Evolutionary conservation across 2,329 filamentous ascomycete genomes (phyloP), one percentile per base, ranked within the genome.

Genomic region (Colletotrichum tropicale): DNA sequence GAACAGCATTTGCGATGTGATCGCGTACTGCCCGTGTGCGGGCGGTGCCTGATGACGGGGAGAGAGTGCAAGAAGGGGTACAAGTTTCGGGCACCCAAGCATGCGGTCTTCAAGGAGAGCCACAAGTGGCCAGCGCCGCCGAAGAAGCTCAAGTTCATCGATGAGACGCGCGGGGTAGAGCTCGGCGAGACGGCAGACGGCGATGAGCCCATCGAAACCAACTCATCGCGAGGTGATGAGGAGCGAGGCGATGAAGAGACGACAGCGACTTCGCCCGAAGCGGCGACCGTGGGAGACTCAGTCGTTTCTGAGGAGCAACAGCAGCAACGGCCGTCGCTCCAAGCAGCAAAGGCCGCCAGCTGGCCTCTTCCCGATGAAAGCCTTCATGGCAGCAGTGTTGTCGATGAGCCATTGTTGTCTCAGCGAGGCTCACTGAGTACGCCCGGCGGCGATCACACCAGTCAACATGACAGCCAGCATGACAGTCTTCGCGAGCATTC

Each of bases 1-100:
- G 85, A 87, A 74, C 85, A 88, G 78, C 87, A 88, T 78, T 79
- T 88, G 18, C 87, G 86, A 82, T 89, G 87, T 86, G 67, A 78
- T 32, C 77, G 77, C 56, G 68, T 71, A 10, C 69, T 78, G 16
- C 77, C 77, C 58, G 26, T 75, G 21, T 78, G 77, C 38, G 76
- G 75, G 28, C 77, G 75, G 12, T 78, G 77, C 30, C 30, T 75
- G 66, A 66, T 75, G 67, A 77, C 71, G 15, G 72, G 75, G 21
- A 68, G 72, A 61, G 77, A 77, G 28, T 78, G 75, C 67, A 72
- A 76, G 32, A 78, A 77, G 30, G 75, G 77, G 7, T 77, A 78
- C 72, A 78, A 78, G 71, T 78, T 78, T 61, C 76, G 73, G 38
- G 61, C 61, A 5, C 74, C 71, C 58, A 76, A 76, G 28, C 74